phyloP scores from a whole-genome alignment of 2,329 filamentous ascomycete genomes.

The Hypoxylon sp. region DNA sequence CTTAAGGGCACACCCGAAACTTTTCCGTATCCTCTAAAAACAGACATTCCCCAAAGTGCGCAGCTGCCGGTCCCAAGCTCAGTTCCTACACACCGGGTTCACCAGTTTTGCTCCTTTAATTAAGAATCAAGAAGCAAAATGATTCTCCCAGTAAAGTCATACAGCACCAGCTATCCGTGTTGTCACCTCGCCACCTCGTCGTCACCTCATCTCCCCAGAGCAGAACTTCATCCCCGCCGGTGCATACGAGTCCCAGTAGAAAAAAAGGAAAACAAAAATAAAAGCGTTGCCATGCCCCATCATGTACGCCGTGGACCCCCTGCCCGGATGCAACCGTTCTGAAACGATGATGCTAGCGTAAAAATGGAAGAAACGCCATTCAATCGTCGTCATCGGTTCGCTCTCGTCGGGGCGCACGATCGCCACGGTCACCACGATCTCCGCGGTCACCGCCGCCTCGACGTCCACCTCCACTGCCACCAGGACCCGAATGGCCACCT shows the following conservation, averaged over 20 bases:
- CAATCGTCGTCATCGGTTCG: conserved; percentile 69
- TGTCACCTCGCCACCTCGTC: not conserved
- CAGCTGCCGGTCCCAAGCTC: not conserved
- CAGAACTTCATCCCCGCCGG: not conserved
- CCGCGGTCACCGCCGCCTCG: conserved; percentile 42
- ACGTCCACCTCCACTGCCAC: conserved; percentile 47
- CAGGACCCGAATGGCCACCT: conserved; percentile 48
- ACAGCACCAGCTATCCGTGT: not conserved
- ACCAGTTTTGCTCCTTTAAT: not conserved
- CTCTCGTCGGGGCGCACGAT: conserved; percentile 56
- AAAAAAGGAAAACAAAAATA: not conserved
- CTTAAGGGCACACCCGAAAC: conserved; percentile 15
- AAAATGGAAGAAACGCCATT: conserved; percentile 41
- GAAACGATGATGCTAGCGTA: conserved; percentile 40
- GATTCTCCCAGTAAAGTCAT: not conserved
- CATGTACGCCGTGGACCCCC: conserved; percentile 28
- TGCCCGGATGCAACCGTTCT: conserved; percentile 44
- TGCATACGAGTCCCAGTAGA: not conserved
- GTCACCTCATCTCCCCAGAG: not conserved
- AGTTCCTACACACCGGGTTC: not conserved
- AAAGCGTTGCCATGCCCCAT: not conserved
- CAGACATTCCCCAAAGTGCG: not conserved
- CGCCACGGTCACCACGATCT: conserved; percentile 46
- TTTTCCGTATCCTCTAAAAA: conserved; percentile 41
- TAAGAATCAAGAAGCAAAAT: not conserved